Base-by-base conservation (phyloP, 1,284 basidiomycete genomes). In the Cronartium quercuum region DNA sequence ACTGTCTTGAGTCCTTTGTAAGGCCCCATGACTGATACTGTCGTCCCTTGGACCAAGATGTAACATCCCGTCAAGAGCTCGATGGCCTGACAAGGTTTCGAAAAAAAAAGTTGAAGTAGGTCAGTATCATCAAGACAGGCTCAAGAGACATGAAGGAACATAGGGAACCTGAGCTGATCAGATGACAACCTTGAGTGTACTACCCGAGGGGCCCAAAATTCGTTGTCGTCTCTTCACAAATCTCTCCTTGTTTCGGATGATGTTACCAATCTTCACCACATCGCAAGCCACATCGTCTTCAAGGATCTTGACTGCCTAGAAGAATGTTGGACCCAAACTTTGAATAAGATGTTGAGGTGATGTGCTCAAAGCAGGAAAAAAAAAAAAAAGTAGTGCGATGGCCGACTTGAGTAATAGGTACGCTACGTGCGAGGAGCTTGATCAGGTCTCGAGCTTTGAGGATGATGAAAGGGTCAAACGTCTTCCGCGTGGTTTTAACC, bases 11-110 rank as follows among this genome's bases (percentile, higher is more conserved):
- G 84, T 0, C 91, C 90, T 82, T 95, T 97, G 84, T 91, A 93
- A 0, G 91, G 89, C 1, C 96, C 96, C 94, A 98, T 98, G 2
- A 92, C 93, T 61, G 92, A 92, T 71, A 99, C 96, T 0, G 96
- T 99, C 82, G 89, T 98, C 76, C 96, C 96, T 85, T 98, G 96
- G 0, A 99, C 95, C 34, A 99, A 86, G 7, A 99, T 91, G 81
- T 98, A 99, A 81, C 95, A 98, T 79, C 92, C 89, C 2, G 96
- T 98, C 69, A 99, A 84, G 13, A 99, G 86, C 80, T 99, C 96
- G 78, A 99, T 97, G 1, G 96, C 95, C 92, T 95, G 78, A 3
- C 9, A 7, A 13, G 38, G 3, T 13, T 1, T 34, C 9, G 18
- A 62, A n/a, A 35, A 1, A 21, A 67, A 37, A 15, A 1, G 24